These are phyloP conservation scores for Neofusicoccum cordaticola DNA, from an alignment of 2,329 filamentous ascomycete genomes.

Conservation along the genomic window DNA sequence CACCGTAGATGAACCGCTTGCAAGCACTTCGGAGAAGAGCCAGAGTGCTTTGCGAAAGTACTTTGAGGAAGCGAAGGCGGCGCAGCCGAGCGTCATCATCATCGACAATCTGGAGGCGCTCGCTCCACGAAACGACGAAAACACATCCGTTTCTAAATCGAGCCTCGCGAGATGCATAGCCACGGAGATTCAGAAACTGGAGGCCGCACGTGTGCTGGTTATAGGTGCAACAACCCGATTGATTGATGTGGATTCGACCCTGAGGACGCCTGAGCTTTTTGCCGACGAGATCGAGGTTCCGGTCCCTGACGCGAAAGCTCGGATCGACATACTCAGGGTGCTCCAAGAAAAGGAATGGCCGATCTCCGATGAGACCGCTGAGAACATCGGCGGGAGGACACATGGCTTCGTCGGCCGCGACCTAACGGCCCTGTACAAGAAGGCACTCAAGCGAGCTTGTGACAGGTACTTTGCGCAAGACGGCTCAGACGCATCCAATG, in stretches of 20 bases:
- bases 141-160: constrained; percentile 20
- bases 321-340: constrained; percentile 68
- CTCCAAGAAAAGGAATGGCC: constrained; percentile 23
- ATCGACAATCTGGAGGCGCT: constrained; percentile 76
- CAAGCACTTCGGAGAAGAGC: constrained; percentile 38
- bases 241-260: constrained; percentile 66
- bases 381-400: constrained; percentile 67
- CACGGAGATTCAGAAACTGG: constrained; percentile 9
- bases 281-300: constrained; percentile 68
- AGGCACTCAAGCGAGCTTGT: constrained; percentile 9
- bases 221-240: constrained; percentile 72
- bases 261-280: constrained; percentile 66
- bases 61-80: constrained; percentile 66
- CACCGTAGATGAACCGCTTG: constrained; percentile 51
- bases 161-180: constrained; percentile 13
- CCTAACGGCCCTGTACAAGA: constrained; percentile 56
- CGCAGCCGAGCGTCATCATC: constrained; percentile 73
- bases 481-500: neutral
- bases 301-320: constrained; percentile 68
- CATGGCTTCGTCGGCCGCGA: constrained; percentile 86
- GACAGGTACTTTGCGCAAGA: constrained; percentile 10
- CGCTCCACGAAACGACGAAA: constrained; percentile 56
- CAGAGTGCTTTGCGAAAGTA: constrained; percentile 60
- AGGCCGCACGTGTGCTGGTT: constrained; percentile 61
- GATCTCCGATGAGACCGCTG: constrained; percentile 50